Conservation (phyloP, 2,329 filamentous ascomycete genomes). For the Lachnellula willkommii region DNA sequence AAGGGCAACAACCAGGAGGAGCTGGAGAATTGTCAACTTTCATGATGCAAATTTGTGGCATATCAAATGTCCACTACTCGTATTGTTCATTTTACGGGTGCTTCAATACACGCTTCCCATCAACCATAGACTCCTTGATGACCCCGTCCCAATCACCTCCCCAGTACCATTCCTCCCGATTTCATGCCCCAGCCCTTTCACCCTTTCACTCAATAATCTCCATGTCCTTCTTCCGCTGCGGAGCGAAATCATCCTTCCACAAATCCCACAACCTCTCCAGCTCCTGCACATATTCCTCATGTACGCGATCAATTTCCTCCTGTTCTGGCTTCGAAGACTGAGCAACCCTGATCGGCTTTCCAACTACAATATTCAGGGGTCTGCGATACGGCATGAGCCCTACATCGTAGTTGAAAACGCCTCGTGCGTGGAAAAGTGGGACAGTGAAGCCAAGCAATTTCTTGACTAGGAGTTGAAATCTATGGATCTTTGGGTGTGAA, state of each 20-base stretch:
- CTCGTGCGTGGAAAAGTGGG: constrained; percentile 81
- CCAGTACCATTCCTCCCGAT: neutral
- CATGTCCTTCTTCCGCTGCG: constrained; percentile 57
- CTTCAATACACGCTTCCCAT: neutral
- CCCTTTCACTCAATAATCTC: constrained; percentile 53
- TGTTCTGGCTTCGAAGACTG: constrained; percentile 60
- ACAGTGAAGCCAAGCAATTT: constrained; percentile 87
- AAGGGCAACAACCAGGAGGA: too few relatives aligned
- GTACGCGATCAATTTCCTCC: constrained; percentile 73
- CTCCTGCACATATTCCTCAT: constrained; percentile 72
- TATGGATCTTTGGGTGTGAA: constrained; percentile 73
- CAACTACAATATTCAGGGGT: constrained; percentile 84
- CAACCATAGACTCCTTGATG: neutral
- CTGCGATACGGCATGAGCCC: constrained; percentile 90
- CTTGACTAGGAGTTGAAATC: constrained; percentile 77
- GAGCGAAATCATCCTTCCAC: constrained; percentile 72
- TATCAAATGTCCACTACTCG: too few relatives aligned
- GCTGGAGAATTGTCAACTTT: too few relatives aligned
- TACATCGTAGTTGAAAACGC: constrained; percentile 96
- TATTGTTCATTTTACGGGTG: too few relatives aligned
- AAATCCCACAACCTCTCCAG: constrained; percentile 67
- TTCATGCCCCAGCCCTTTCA: neutral
- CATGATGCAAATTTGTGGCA: too few relatives aligned
- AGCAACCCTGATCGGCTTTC: constrained; percentile 68
- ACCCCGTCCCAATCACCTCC: neutral